Conservation (phyloP, 805 yeast genomes). For the Henningerozyma blattae region DNA sequence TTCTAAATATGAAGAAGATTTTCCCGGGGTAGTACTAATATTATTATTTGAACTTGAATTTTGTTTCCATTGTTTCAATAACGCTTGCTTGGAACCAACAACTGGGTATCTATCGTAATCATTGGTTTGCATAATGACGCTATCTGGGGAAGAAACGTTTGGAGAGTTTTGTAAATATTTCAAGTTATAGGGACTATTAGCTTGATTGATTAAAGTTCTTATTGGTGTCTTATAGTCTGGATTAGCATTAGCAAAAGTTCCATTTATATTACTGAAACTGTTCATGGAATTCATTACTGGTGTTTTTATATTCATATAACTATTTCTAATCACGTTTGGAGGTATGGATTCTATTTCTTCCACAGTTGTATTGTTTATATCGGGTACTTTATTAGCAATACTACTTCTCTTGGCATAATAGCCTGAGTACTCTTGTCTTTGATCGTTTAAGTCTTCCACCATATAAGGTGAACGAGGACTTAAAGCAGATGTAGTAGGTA, state of each 20-base stretch:
- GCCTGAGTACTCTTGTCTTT: slow-evolving; percentile 18
- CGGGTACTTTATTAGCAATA: too few relatives aligned
- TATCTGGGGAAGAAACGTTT: not conserved
- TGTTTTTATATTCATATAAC: too few relatives aligned
- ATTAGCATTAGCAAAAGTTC: too few relatives aligned
- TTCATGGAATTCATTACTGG: too few relatives aligned
- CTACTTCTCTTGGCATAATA: slow-evolving; percentile 17
- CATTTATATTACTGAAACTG: too few relatives aligned
- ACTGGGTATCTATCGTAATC: slow-evolving; percentile 62
- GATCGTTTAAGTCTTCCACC: not conserved
- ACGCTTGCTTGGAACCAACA: slow-evolving; percentile 33
- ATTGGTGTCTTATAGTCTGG: too few relatives aligned
- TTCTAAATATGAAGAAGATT: not conserved
- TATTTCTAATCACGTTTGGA: too few relatives aligned
- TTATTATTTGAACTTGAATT: slow-evolving; percentile 3
- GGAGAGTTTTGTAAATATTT: slow-evolving; percentile 5
- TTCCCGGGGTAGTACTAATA: not conserved
- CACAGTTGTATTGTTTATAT: too few relatives aligned
- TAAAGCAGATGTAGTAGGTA: not conserved
- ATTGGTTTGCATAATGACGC: slow-evolving; percentile 24
- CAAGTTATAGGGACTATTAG: not conserved
- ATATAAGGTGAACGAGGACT: not conserved
- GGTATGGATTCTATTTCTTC: too few relatives aligned
- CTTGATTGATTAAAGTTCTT: too few relatives aligned
- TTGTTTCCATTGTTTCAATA: not conserved